Evolutionary conservation across 2,329 filamentous ascomycete genomes (phyloP), one percentile per base, ranked within the genome.

Genomic region (Lasiodiplodia citricola): DNA sequence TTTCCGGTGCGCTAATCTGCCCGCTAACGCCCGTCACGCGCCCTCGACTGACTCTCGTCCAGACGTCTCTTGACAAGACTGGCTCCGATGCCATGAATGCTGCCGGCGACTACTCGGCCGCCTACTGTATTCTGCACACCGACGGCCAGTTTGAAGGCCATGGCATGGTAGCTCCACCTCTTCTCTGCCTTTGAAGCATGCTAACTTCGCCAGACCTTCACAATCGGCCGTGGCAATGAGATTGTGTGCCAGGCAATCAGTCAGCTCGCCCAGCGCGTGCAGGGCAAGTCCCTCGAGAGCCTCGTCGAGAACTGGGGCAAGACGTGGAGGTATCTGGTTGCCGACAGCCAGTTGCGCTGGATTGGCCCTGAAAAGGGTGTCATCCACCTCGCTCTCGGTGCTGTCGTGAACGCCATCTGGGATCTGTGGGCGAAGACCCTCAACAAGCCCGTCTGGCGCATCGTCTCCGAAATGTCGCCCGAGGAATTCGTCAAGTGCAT

Each of bases 41-140:
- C 37, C 10, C 23, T 14, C 4, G 4, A 50, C 57, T 58, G 41
- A 68, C 28, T 50, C 56, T 44, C 11, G 28, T 41, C 56, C 70
- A 88, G 80, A 97, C 94, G n/a, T 97, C 94, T 51, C 89, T 97
- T 70, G 93, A 97, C 82, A 96, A 95, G 84, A 97, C 93, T n/a
- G 94, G 94, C 75, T 96, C 93, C 10, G 94, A 97, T 87, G 94
- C 93, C 76, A 97, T 97, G 94, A 97, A 97, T 78, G 92, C 92
- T 3, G 93, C 94, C 2, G 92, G 93, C 70, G 93, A 97, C 81
- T 97, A 97, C 83, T 97, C 93, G 1, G 87, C 94, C 14, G 94
- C 94, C n/a, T 97, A 97, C 85, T 97, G 93, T 80, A 95, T 97
- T 75, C 84, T 97, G 60, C 84, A 93, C 77, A 97, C 94, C 0